Conservation (phyloP, 106 monocot species). For the Hemerocallis citrina region DNA sequence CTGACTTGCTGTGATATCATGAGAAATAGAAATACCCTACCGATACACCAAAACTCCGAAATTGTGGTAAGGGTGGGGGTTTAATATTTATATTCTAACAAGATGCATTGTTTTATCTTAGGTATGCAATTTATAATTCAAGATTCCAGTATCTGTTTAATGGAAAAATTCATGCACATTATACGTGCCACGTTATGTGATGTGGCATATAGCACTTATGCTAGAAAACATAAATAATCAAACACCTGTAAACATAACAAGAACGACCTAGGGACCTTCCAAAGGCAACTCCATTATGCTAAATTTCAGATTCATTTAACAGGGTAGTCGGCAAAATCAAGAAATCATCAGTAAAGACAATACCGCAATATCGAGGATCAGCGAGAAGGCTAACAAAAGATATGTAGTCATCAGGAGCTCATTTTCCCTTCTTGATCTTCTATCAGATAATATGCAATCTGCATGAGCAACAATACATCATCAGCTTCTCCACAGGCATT, state of each 20-base stretch:
- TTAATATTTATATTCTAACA: no score
- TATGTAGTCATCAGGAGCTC: slow-evolving; percentile 56
- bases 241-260: no score
- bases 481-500: no score
- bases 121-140: no score
- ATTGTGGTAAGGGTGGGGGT: no score
- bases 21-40: no score
- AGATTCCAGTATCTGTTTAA: background rate
- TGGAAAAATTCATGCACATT: no score
- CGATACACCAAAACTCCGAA: no score
- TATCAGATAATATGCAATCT: slow-evolving; percentile 92
- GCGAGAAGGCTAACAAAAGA: slow-evolving; percentile 87
- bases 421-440: slow-evolving; percentile 88
- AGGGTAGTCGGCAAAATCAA: background rate
- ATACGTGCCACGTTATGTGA: background rate
- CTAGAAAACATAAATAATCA: background rate
- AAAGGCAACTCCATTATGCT: background rate
- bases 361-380: slow-evolving; percentile 92
- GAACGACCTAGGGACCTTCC: no score
- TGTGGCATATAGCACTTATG: background rate
- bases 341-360: background rate
- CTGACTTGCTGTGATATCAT: no score
- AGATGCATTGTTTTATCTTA: background rate
- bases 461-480: slow-evolving; percentile 19
- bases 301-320: background rate